Evolutionary conservation across 306 rosid species (phyloP), one percentile per base, ranked within the genome.

Genomic region (Canavalia gladiata): DNA sequence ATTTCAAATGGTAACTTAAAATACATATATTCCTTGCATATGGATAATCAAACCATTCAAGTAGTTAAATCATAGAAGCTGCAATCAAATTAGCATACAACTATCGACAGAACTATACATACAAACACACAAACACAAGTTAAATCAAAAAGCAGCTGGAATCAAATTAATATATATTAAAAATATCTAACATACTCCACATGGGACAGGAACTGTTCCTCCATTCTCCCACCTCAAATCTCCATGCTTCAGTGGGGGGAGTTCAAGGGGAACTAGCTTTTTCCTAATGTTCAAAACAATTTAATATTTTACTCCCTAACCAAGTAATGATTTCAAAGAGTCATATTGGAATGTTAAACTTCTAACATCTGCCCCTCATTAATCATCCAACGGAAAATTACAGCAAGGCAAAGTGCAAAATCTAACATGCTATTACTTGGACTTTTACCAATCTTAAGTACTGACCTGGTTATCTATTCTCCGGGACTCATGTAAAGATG

Each of bases 391-490:
- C 33, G 50, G 59, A 29, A 60, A 51, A 62, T 33, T 66, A 45
- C 63, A 58, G 41, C 3, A 62, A 80, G 65, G 52, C 18, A 62
- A n/a, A 68, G 8, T 57, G 74, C 77, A 72, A 56, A 65, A 63
- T 50, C 18, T 43, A 70, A 72, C 76, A 85, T 64, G 41, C 34
- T 74, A 77, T 10, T 34, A 7, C 42, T n/a, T 60, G 57, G 10
- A 76, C 43, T 37, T 68, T 60, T 78, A 29, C 51, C 77, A 81
- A 71, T 64, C 75, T 77, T 46, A 54, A 77, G 62, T 55, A 63
- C 80, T 79, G 52, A 93, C 99, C 98, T 95, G 97, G 87, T 95
- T 95, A 87, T 95, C 99, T 63, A 95, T 95, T 91, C 99, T 90
- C 69, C 99, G 91, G 42, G 99, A 93, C 89, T 95, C 97, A 0